phyloP scores from a whole-genome alignment of 2,329 filamentous ascomycete genomes.

The Grosmannia huntii region DNA sequence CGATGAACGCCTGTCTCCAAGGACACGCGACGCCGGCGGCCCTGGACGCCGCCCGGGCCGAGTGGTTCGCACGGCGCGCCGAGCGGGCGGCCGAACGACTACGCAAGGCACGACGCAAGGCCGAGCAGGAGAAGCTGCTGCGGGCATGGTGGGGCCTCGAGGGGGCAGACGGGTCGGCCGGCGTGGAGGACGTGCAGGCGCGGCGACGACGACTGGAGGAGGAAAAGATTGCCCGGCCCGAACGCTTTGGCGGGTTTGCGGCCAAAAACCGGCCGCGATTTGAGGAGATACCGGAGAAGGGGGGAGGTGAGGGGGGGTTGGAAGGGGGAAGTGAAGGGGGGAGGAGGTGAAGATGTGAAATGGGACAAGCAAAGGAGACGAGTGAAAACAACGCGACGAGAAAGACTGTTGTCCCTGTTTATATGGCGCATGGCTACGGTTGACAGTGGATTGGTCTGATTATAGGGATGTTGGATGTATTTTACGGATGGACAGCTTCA shows the following conservation, averaged over 20 bases:
- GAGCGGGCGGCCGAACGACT: constrained; percentile 57
- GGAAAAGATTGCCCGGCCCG: constrained; percentile 37
- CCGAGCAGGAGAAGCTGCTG: constrained; percentile 52
- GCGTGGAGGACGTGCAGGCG: constrained; percentile 30
- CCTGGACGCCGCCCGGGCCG: constrained; percentile 76
- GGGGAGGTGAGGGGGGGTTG: background rate
- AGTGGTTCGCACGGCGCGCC: constrained; percentile 77
- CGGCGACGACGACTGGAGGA: constrained; percentile 36
- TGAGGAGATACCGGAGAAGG: constrained; percentile 2
- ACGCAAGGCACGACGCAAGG: constrained; percentile 44
- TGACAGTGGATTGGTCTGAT: background rate
- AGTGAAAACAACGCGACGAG: background rate
- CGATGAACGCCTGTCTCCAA: constrained; percentile 94
- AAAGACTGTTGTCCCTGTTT: background rate
- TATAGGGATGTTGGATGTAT: no score
- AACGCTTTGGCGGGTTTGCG: constrained; percentile 43
- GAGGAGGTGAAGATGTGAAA: background rate
- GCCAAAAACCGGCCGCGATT: constrained; percentile 23
- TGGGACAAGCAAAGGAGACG: background rate
- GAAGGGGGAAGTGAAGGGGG: no score
- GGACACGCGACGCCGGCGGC: constrained; percentile 71
- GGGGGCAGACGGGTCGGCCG: constrained; percentile 5
- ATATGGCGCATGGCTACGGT: background rate
- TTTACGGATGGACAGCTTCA: no score
- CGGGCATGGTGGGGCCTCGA: constrained; percentile 53